Evolutionary conservation across 176 grass and related monocot genomes (phyloP).

Genomic region (Thalia dealbata): DNA sequence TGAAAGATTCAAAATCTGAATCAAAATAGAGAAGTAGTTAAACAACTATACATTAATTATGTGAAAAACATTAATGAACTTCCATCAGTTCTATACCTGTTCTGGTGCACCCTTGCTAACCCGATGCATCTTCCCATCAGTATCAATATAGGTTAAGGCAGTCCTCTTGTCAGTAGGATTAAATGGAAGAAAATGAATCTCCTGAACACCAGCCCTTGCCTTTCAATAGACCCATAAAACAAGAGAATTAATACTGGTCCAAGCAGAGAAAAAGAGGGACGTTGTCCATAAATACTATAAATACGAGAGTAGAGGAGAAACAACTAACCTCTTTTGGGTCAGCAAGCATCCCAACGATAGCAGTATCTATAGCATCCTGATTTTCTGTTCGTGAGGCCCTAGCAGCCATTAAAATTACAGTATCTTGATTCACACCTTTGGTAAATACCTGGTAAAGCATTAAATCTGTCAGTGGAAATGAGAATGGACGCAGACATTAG

Average conservation of each 20-base stretch:
- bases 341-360: slow-evolving; percentile 88
- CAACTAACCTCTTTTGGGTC: slow-evolving; percentile 75
- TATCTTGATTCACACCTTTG: slow-evolving; percentile 54
- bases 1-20: slow-evolving; percentile 73
- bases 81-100: slow-evolving; percentile 34
- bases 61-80: neutral
- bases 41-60: slow-evolving; percentile 7
- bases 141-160: slow-evolving; percentile 71
- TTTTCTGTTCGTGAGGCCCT: slow-evolving; percentile 79
- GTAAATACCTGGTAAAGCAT: slow-evolving; percentile 52
- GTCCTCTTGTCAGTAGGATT: slow-evolving; percentile 94
- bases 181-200: slow-evolving; percentile 88
- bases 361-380: slow-evolving; percentile 92
- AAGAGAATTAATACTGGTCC: slow-evolving; percentile 20
- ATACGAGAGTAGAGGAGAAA: neutral
- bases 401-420: slow-evolving; percentile 77
- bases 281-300: neutral
- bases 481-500: neutral
- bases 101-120: slow-evolving; percentile 95
- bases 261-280: neutral
- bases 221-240: slow-evolving; percentile 24
- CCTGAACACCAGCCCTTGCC: slow-evolving; percentile 71
- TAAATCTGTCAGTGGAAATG: neutral
- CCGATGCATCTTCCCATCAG: slow-evolving; percentile 61
- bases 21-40: neutral